A percentile compares a stretch with the other conserved stretches of the same genome.
These are phyloP conservation scores for Dictyostelium intermedium DNA, from an alignment of 78 protist species.

Conservation along the genomic window DNA sequence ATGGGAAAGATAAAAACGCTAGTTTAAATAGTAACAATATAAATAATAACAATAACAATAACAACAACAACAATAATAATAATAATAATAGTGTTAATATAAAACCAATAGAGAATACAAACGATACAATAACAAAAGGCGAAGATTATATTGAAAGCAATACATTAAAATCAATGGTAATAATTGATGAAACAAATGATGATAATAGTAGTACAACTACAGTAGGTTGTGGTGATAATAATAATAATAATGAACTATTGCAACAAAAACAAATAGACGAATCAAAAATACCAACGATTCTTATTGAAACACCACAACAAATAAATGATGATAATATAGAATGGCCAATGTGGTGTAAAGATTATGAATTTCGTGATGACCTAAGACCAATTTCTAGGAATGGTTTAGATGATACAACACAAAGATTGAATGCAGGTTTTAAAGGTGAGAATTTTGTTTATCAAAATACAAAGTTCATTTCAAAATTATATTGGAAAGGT, in stretches of 20 bases:
- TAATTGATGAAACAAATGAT: not conserved
- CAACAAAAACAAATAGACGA: not conserved
- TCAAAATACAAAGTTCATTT: slow-evolving; percentile 42
- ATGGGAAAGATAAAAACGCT: not conserved
- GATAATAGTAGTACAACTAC: slow-evolving; percentile 14
- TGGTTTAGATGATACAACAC: slow-evolving; percentile 3
- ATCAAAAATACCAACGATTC: not conserved
- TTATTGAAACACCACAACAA: not conserved
- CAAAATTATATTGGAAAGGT: slow-evolving; percentile 61
- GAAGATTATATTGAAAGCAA: not conserved
- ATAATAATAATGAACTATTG: not conserved
- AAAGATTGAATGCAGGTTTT: slow-evolving; percentile 8
- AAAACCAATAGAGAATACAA: not conserved
- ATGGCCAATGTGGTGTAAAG: slow-evolving; percentile 56
- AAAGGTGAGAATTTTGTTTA: slow-evolving; percentile 69
- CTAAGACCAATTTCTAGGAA: slow-evolving; percentile 36
- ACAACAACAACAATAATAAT: not conserved
- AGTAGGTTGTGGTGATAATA: not conserved
- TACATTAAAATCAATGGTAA: not conserved
- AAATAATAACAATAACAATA: not conserved
- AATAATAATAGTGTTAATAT: not conserved
- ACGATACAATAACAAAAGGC: not conserved
- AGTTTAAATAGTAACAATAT: not conserved
- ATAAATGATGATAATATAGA: not conserved
- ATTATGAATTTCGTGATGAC: not conserved